These are phyloP conservation scores for Suillus bovinus DNA, from an alignment of 768 basidiomycete genomes.

Conservation along the genomic window DNA sequence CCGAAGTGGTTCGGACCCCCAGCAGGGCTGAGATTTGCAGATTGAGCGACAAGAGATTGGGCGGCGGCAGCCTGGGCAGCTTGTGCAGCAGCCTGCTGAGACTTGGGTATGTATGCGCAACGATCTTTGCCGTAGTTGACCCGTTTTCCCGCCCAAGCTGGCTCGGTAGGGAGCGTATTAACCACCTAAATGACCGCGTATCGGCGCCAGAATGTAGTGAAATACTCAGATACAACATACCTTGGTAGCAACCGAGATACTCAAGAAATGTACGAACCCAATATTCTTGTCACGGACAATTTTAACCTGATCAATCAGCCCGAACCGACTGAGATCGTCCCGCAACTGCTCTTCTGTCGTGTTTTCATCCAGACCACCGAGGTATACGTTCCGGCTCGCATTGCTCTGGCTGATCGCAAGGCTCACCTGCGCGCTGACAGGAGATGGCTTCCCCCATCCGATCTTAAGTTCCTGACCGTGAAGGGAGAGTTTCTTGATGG, in stretches of 20 bases:
- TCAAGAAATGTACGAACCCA: conserved; percentile 97
- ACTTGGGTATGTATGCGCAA: conserved; percentile 96
- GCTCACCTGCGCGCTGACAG: conserved; percentile 83
- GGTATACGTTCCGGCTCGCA: conserved; percentile 94
- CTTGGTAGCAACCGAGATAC: conserved; percentile 94
- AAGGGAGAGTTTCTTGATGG: conserved; percentile 88
- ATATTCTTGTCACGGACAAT: conserved; percentile 99
- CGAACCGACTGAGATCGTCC: conserved; percentile 90
- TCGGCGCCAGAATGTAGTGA: background rate
- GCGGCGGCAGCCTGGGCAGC: conserved; percentile 87
- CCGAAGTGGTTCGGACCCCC: conserved; percentile 31
- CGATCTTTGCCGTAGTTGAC: conserved; percentile 99
- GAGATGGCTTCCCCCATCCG: conserved; percentile 95
- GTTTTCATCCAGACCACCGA: conserved; percentile 88
- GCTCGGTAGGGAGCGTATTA: conserved; percentile 87
- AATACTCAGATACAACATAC: conserved; percentile 42
- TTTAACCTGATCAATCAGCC: conserved; percentile 98
- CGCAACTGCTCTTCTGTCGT: conserved; percentile 91
- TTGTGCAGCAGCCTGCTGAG: conserved; percentile 85
- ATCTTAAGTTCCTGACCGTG: conserved; percentile 98
- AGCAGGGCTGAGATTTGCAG: conserved; percentile 39
- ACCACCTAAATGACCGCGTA: conserved; percentile 64
- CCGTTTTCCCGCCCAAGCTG: conserved; percentile 92
- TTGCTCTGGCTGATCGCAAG: conserved; percentile 90
- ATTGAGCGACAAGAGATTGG: conserved; percentile 60